Evolutionary conservation across 306 rosid genomes (phyloP).

Genomic region (Vachellia collinsii): DNA sequence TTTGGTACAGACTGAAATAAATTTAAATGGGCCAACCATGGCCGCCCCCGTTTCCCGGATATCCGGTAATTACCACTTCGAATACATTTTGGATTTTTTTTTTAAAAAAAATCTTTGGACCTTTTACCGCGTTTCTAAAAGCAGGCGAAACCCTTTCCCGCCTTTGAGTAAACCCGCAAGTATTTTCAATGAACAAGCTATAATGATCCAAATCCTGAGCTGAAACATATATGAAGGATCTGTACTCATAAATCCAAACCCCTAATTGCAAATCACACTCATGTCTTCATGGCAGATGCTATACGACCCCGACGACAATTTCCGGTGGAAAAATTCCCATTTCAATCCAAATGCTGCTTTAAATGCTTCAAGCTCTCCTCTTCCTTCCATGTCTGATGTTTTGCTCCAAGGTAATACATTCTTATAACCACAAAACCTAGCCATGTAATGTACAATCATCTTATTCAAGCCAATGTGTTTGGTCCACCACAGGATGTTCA

Average conservation of each 20-base stretch:
- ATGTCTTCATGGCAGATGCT: conserved; percentile 12
- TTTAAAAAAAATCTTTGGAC: neutral
- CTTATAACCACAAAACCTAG: too few species aligned
- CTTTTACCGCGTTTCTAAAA: neutral
- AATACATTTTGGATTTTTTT: too few species aligned
- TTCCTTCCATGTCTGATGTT: conserved; percentile 16
- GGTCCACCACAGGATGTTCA: too few species aligned
- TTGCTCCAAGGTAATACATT: too few species aligned
- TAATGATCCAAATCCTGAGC: neutral
- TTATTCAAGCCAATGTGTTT: too few species aligned
- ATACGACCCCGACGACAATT: neutral
- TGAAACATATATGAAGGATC: neutral
- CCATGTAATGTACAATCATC: too few species aligned
- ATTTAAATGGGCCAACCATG: too few species aligned
- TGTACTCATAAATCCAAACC: neutral
- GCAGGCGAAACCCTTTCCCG: conserved; percentile 2
- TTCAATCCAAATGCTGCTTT: neutral
- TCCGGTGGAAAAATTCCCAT: conserved; percentile 3
- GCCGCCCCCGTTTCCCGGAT: too few species aligned
- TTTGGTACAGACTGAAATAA: too few species aligned
- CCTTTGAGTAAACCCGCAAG: neutral
- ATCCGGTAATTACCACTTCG: too few species aligned
- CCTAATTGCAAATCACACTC: neutral
- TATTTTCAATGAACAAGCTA: neutral
- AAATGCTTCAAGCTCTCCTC: neutral